These are phyloP conservation scores for Pleurotus tuber-regium DNA, from an alignment of 768 basidiomycete genomes.

Conservation along the genomic window DNA sequence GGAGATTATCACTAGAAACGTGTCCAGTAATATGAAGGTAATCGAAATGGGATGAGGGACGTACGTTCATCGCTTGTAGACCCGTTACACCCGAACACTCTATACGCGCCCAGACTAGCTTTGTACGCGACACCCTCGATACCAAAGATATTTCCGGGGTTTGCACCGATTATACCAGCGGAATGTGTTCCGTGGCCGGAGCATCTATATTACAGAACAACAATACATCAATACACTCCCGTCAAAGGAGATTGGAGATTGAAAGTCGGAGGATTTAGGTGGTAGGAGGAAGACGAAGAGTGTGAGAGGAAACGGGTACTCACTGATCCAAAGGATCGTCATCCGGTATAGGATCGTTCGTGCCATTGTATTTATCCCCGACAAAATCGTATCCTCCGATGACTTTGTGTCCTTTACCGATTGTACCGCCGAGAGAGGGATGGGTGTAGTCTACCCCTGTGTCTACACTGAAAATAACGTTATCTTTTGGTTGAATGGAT, in stretches of 20 bases:
- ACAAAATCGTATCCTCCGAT: constrained; percentile 41
- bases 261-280: not conserved
- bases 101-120: constrained; percentile 37
- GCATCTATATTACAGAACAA: not conserved
- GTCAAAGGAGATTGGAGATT: not conserved
- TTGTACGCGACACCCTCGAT: constrained; percentile 50
- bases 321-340: constrained; percentile 34
- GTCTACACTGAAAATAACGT: not conserved
- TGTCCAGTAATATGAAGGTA: not conserved
- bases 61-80: constrained; percentile 35
- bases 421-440: constrained; percentile 34
- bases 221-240: not conserved
- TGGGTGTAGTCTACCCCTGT: constrained; percentile 20
- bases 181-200: constrained; percentile 24
- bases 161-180: constrained; percentile 43
- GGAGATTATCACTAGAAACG: constrained; percentile 30
- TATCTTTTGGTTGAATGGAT: no score
- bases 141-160: constrained; percentile 40
- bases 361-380: constrained; percentile 34
- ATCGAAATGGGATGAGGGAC: not conserved
- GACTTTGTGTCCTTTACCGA: constrained; percentile 38
- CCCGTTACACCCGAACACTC: constrained; percentile 47
- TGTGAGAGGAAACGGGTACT: not conserved
- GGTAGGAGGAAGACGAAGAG: constrained; percentile 1
- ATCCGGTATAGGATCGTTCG: constrained; percentile 31